Base-by-base conservation (phyloP, 2,329 filamentous ascomycete species). In the Tolypocladium tropicale region DNA sequence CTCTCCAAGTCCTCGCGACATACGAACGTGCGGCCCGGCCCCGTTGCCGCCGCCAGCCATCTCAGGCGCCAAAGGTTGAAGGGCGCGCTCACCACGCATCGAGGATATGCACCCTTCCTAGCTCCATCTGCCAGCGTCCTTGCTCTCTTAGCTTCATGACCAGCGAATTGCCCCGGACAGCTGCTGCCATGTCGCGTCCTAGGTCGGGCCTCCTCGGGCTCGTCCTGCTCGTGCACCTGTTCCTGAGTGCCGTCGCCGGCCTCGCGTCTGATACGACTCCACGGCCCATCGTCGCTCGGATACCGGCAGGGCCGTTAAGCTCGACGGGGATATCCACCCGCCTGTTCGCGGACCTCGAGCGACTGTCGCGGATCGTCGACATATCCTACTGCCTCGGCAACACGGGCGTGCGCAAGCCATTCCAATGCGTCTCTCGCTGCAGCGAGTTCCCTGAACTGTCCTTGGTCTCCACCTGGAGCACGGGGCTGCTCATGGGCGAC, bases 331-430 rank as follows among this genome's bases (percentile, higher is more conserved):
- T 94, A 56, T 85, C 88, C 5, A 66, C 72, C 32, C 65, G 76
- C 28, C 79, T 96, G 59, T 97, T 95, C 72, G 76, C 81, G 57
- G 85, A 89, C 21, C 83, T 99, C 16, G 91, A 96, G 71, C 89
- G 95, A 65, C 78, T 93, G 55, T 84, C 93, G n/a, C 86, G 92
- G 55, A 81, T 97, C 30, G 93, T 96, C 60, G 94, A 99, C 69
- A 94, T 97, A 58, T 78, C 90, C 52, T 97, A 97, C 73, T 99
- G 94, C 70, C 89, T 97, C 57, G 91, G 92, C 59, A 85, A 81
- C 6, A 86, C 88, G 0, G 94, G 93, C 41, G 85, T 99, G 59
- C 78, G 80, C 53, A 84, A 85, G 62, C 94, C 94, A 0, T 99
- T 99, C 70, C 74, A 79, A 34, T 99, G 94, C 71, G 81, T 86